These are phyloP conservation scores for Centaurea solstitialis DNA, from an alignment of 129 eudicot genomes.

Conservation along the genomic window DNA sequence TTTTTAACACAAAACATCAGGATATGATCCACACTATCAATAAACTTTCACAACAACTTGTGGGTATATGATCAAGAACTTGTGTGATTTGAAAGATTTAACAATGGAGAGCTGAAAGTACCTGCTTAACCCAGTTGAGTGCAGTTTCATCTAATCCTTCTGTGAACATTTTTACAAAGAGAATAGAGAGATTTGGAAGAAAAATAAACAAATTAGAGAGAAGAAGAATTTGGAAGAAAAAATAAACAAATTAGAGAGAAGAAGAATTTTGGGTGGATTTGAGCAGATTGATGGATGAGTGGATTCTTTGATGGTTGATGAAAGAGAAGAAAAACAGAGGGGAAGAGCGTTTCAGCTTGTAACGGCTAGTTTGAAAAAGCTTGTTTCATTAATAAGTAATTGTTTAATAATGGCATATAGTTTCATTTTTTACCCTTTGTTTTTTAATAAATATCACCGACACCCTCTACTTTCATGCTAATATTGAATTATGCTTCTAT, in stretches of 20 bases:
- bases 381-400: conserved; percentile 5
- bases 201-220: background rate
- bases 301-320: conserved; percentile 14
- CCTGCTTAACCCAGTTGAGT: conserved; percentile 87
- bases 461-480: background rate
- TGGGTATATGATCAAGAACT: background rate
- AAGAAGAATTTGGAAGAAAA: background rate
- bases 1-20: no score
- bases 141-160: conserved; percentile 85
- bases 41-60: background rate
- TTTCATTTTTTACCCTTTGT: background rate
- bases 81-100: background rate
- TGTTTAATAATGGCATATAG: conserved; percentile 4
- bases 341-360: conserved; percentile 36
- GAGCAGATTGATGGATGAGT: background rate
- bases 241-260: background rate
- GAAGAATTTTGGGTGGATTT: background rate
- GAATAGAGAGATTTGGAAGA: background rate
- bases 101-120: conserved; percentile 19
- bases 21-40: background rate
- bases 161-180: conserved; percentile 61
- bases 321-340: conserved; percentile 13
- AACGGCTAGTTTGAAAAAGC: conserved; percentile 44
- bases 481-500: background rate
- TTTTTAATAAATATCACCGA: conserved; percentile 16